Evolutionary conservation across 805 yeast genomes (phyloP), one percentile per base, ranked within the genome.

Genomic region (Wickerhamiella kurtzmanii): DNA sequence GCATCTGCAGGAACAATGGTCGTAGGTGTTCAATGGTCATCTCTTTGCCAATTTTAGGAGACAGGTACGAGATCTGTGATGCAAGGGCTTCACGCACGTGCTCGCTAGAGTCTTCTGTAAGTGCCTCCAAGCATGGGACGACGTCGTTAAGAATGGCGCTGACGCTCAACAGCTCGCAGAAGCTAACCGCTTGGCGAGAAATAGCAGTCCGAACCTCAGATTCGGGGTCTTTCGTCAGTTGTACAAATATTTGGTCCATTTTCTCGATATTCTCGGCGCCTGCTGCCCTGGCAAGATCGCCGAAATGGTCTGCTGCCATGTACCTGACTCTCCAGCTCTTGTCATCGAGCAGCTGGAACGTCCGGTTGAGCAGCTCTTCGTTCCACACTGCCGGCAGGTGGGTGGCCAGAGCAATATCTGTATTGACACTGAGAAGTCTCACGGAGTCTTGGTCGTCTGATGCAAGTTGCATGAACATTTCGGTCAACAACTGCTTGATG

Each of bases 261-360:
- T 73, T 76, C 44, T 75, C 71, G 51, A 72, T 70, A 55, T 71
- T 70, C 37, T 43, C 55, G 6, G 28, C 37, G 20, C 47, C 43
- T 59, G 88, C 79, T 53, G 77, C 78, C 16, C 66, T 56, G 1
- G 94, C 85, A 50, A 92, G 74, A 52, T 71, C 69, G 56, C 80
- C 84, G 60, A 87, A 88, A 57, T 87, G 75, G 62, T 89, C 96
- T n/a, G 96, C 95, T 32, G 95, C 94, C 80, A 92, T 87, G 66
- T 89, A 92, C 60, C 98, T 80, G 48, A 92, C 97, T 65, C 98
- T 79, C 99, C 99, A 92, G 60, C 94, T 82, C 65, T 84, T 86
- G 67, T 92, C 98, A 53, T 73, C 75, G 49, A 85, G 80, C 54
- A 92, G 72, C 53, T 77, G 76, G 53, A 81, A 72, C 2, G 94